Evolutionary conservation across 139 green algal genomes (phyloP).

Genomic region (Volvox africanus): DNA sequence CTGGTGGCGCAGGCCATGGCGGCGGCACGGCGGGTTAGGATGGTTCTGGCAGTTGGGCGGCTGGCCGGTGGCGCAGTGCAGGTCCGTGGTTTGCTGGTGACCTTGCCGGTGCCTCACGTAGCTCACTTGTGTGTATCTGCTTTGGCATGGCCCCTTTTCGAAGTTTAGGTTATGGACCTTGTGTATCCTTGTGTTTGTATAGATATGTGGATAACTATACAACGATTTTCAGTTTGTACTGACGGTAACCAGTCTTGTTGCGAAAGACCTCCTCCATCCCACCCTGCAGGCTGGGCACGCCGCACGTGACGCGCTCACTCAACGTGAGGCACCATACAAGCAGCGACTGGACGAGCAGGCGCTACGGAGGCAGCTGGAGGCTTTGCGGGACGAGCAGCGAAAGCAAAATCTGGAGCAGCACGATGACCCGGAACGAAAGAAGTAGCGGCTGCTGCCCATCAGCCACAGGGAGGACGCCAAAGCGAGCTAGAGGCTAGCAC

Average conservation of each 20-base stretch:
- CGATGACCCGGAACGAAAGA: not conserved
- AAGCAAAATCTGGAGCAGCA: not conserved
- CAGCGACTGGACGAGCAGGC: not conserved
- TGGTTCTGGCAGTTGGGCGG: slow-evolving; percentile 20
- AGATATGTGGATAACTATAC: not conserved
- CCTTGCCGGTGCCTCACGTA: not conserved
- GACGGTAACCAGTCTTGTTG: not conserved
- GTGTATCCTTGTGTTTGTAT: not conserved
- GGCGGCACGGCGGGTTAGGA: slow-evolving; percentile 8
- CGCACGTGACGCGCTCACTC: not conserved
- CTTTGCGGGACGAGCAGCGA: not conserved
- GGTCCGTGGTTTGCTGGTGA: not conserved
- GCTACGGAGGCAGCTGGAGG: slow-evolving; percentile 1
- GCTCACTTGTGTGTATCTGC: not conserved
- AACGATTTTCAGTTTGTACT: not conserved
- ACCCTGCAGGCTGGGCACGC: not conserved
- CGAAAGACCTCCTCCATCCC: no score
- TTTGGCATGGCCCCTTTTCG: not conserved
- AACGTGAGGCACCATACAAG: not conserved
- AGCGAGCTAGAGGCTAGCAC: no score
- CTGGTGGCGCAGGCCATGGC: slow-evolving; percentile 20
- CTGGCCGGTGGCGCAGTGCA: slow-evolving; percentile 8
- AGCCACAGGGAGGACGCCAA: not conserved
- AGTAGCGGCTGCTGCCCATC: not conserved
- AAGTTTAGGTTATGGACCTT: not conserved